Evolutionary conservation across 441 rosid species (phyloP), one percentile per base, ranked within the genome.

Genomic region (Rhodomyrtus psidioides): DNA sequence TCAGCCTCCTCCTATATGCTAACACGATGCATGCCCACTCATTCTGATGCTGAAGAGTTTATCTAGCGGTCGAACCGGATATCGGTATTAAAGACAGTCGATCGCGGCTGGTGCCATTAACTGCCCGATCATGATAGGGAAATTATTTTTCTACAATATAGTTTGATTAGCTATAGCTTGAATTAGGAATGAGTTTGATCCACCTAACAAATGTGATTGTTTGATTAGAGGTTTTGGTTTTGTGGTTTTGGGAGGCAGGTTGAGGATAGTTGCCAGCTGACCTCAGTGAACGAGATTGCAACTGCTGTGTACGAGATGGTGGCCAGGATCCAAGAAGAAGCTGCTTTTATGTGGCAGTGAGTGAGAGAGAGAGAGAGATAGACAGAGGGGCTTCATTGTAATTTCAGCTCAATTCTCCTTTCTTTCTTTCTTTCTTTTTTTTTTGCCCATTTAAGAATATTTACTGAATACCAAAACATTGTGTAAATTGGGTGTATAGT

Each of bases 201-300:
- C 21, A 70, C 79, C 49, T 21, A 70, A 70, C 79, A 12, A 70
- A 70, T 6, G 79, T 1, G n/a, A 70, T 28, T 54, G n/a, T 27
- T 27, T 82, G 53, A 24, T 13, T 28, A 15, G 16, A 16, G 17
- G 17, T 30, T 30, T 83, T 55, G 49, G 27, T 21, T 39, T 13
- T 23, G 30, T 62, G 55, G 56, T 51, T 13, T 28, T 14, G 30
- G 26, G 39, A 49, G 58, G 76, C 84, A 86, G 87, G 87, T 86
- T 9, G 87, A 86, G 27, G 87, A 86, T 57, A 82, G 84, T 54
- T 82, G 82, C 56, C 57, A 82, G 87, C 79, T 86, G 82, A 86
- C 75, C 39, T 86, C 86, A n/a, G 82, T 53, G 57, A 82, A 86
- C 42, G 87, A 86, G 58, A 86, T 86, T 23, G 87, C 87, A 19